Base-by-base conservation (phyloP, 2,329 filamentous ascomycete genomes). In the Ophiostoma tasmaniense region DNA sequence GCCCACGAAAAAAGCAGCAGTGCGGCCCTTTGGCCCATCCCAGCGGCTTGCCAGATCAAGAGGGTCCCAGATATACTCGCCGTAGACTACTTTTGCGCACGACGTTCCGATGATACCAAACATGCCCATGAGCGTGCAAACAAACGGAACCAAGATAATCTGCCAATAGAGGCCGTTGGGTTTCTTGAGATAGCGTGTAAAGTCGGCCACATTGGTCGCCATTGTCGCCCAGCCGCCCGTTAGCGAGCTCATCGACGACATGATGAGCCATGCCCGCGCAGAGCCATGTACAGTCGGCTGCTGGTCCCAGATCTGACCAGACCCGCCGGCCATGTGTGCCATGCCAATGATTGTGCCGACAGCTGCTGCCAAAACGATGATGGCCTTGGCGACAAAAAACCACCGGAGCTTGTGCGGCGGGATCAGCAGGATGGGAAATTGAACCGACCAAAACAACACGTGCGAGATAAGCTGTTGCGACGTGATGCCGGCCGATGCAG, bases 51-150 rank as follows among this genome's bases (percentile, higher is more conserved):
- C 45, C 5, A 50, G 45, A 5, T 50, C 45, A 22, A 50, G 45
- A 22, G 45, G 45, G 2, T 50, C 45, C 45, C 45, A 50, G 3
- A 50, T 50, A 2, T 50, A 50, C 45, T 84, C 72, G 62, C 75
- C 75, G 55, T 74, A 76, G 35, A 83, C 80, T 14, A 81, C 79
- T n/a, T 80, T 78, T 14, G 82, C 81, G 10, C 85, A 83, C 0
- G 82, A 83, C 3, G 84, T 82, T 65, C 83, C 82, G 45, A 86
- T 80, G 72, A 87, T 86, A 52, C 85, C 85, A 73, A 83, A 78
- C 14, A 82, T 73, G 64, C 78, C 82, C 72, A 79, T 79, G 73
- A 79, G 76, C 7, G 75, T 77, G 66, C 79, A 78, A 14, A 80
- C 75, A 22, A 76, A 74, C 71, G 14, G 74, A 2, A 75, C 71